phyloP scores from a whole-genome alignment of 176 grass and related monocot species.

The Eragrostis nindensis region DNA sequence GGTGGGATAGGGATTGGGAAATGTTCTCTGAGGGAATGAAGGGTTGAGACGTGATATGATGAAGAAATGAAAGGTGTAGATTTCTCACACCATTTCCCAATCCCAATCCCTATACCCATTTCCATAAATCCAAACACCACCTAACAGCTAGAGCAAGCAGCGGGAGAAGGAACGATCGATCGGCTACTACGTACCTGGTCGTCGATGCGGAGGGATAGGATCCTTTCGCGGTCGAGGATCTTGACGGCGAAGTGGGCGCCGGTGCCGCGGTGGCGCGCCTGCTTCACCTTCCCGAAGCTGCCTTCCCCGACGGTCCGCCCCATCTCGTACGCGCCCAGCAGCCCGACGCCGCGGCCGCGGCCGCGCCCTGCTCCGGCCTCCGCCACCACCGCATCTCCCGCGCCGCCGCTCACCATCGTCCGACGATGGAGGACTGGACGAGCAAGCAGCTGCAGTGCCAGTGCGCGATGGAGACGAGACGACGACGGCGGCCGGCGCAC shows the following conservation, averaged over 20 bases:
- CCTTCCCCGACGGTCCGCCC: constrained; percentile 80
- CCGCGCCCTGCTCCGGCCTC: not conserved
- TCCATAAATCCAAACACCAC: too few species aligned
- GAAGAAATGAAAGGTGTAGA: too few species aligned
- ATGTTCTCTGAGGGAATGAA: too few species aligned
- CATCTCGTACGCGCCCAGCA: constrained; percentile 76
- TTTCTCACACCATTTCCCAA: too few species aligned
- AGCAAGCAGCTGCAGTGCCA: not conserved
- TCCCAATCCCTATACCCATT: too few species aligned
- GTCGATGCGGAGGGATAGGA: constrained; percentile 55
- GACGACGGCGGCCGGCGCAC: not conserved
- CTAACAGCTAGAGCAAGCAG: not conserved
- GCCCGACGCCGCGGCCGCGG: not conserved
- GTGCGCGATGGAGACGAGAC: not conserved
- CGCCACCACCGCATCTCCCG: too few species aligned
- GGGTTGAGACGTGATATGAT: too few species aligned
- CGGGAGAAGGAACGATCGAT: not conserved
- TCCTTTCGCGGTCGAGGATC: constrained; percentile 69
- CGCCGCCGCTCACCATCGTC: not conserved
- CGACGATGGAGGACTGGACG: not conserved
- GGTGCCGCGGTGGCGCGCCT: constrained; percentile 56
- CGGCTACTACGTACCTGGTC: constrained; percentile 47
- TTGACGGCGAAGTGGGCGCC: constrained; percentile 76
- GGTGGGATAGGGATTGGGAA: too few species aligned
- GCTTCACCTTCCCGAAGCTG: constrained; percentile 90